Conservation (phyloP, 176 grass and related monocot genomes). For the Tillandsia fasciculata region DNA sequence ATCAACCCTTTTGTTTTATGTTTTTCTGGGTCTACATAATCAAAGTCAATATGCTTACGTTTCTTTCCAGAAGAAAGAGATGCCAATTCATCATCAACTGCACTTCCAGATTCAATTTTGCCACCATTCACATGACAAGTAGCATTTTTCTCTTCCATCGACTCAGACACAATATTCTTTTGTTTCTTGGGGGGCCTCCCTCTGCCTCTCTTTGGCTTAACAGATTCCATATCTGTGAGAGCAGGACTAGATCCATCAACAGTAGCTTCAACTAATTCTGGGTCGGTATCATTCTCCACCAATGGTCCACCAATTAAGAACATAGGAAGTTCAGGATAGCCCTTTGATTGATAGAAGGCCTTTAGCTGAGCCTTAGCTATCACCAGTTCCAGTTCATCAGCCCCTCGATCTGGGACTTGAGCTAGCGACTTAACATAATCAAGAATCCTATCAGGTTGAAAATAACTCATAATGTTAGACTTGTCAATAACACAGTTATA, state of each 20-base stretch:
- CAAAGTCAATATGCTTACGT: constrained; percentile 14
- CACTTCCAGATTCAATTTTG: constrained; percentile 5
- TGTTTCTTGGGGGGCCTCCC: constrained; percentile 65
- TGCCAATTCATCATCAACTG: constrained; percentile 10
- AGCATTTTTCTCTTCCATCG: constrained; percentile 22
- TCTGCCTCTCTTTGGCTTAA: constrained; percentile 60
- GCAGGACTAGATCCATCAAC: constrained; percentile 14
- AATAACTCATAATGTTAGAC: constrained; percentile 48
- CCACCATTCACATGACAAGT: constrained; percentile 38
- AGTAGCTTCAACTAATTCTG: constrained; percentile 27
- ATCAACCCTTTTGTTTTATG: constrained; percentile 31
- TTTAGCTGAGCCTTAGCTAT: constrained; percentile 69
- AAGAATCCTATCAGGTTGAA: constrained; percentile 57
- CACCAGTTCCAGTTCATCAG: constrained; percentile 55
- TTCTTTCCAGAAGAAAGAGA: constrained; percentile 11
- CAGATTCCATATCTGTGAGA: constrained; percentile 17
- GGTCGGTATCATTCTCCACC: constrained; percentile 38
- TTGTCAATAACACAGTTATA: constrained; percentile 50
- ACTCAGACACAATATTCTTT: constrained; percentile 29
- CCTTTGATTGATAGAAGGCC: constrained; percentile 68
- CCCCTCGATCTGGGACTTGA: constrained; percentile 38
- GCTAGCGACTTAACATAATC: constrained; percentile 56
- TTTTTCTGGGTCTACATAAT: constrained; percentile 47
- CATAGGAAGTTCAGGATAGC: constrained; percentile 63
- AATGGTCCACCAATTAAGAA: constrained; percentile 46